Evolutionary conservation across 192 early-diverging fungal genomes (phyloP), one percentile per base, ranked within the genome.

Genomic region (Umbelopsis isabellina): DNA sequence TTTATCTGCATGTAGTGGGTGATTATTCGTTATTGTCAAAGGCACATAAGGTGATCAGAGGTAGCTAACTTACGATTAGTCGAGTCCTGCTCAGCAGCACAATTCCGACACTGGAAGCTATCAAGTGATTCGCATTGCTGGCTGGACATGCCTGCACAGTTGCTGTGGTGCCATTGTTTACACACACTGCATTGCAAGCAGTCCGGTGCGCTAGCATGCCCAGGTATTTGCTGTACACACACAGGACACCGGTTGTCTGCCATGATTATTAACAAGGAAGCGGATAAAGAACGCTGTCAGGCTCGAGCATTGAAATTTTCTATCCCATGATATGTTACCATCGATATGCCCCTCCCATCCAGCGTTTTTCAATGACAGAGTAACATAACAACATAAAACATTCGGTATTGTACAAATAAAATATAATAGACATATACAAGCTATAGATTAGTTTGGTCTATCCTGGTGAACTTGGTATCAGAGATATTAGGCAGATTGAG

Each of bases 161-260:
- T 67, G n/a, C 84, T 81, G 68, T 92, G 91, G 69, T 87, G 87
- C 89, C 89, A 90, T 12, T 79, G 81, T 21, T 84, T 75, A 71
- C 91, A 92, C 30, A 82, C 74, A 70, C 88, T 88, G 67, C 91
- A 92, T 67, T 87, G 83, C 44, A 92, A 76, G 88, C 91, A 91
- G n/a, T 22, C 22, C 11, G 51, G 7, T 35, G 55, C 27, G 1
- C 16, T 27, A 12, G 10, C 27, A 4, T 30, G 27, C 5, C 37
- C 55, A 25, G 55, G 25, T 61, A 61, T 16, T n/a, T 61, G 27
- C 3, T 61, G 55, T 18, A 35, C 1, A 16, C 55, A 61, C 27
- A 61, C 30, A 37, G 55, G 33, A 61, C 55, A 61, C 30, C 13
- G 55, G 33, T 61, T 30, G 33, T 25, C 30, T 5, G 55, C 30